These are phyloP conservation scores for Candida arabinofermentans DNA, from an alignment of 805 yeast species.

Conservation along the genomic window DNA sequence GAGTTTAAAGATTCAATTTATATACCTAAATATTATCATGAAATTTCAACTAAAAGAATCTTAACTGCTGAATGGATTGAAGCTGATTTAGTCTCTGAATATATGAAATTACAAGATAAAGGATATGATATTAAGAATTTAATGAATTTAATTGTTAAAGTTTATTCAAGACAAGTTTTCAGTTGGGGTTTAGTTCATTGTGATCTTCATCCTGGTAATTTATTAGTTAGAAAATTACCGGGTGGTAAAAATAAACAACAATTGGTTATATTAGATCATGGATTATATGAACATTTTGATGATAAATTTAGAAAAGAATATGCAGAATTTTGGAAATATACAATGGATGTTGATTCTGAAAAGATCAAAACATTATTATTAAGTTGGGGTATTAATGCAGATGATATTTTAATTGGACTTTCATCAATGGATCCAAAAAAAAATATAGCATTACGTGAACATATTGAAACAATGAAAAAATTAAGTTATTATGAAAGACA, in stretches of 20 bases:
- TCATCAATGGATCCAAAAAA: constrained; percentile 43
- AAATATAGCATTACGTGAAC: constrained; percentile 16
- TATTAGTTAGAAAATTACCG: constrained; percentile 45
- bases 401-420: constrained; percentile 58
- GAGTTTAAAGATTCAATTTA: constrained; percentile 40
- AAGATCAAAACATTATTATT: constrained; percentile 46
- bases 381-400: constrained; percentile 67
- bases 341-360: constrained; percentile 48
- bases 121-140: constrained; percentile 38
- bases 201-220: constrained; percentile 81
- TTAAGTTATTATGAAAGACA: constrained; percentile 39
- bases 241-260: constrained; percentile 43
- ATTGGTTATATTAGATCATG: constrained; percentile 71
- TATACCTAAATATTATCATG: constrained; percentile 50
- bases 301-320: constrained; percentile 52
- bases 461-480: constrained; percentile 25
- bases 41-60: constrained; percentile 45
- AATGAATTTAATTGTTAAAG: constrained; percentile 47
- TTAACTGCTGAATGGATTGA: constrained; percentile 75
- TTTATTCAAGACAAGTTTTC: constrained; percentile 58
- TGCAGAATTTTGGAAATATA: constrained; percentile 56
- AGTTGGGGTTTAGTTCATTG: constrained; percentile 67
- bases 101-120: constrained; percentile 36
- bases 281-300: constrained; percentile 56
- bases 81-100: constrained; percentile 55